Base-by-base conservation (phyloP, 2,329 filamentous ascomycete genomes). In the Dissoconium aciculare region DNA sequence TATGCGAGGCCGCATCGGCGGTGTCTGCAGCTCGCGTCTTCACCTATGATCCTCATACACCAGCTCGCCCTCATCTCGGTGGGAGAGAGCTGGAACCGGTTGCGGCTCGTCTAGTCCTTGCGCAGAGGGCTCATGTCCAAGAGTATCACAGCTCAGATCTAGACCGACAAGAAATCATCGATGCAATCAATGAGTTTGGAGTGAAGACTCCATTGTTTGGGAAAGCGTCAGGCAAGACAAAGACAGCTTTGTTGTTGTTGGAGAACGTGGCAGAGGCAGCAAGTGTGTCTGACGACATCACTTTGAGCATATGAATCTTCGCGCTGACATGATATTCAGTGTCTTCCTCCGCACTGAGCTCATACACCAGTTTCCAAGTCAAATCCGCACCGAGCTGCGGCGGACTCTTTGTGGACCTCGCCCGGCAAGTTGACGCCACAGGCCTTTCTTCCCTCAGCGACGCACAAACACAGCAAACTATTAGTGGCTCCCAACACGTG, bases 81-180 rank as follows among this genome's bases (percentile, higher is more conserved):
- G 51, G 28, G 42, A 48, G 42, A 44, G 54, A 31, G 28, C 47
- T 58, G 36, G 47, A 45, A 4, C 56, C 62, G 11, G 53, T 59
- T 32, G 57, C 58, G 23, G 62, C 64, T 41, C 55, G 64, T 46
- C 47, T 67, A 34, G 57, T 67, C 28, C 45, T 68, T 36, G 64
- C 64, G 29, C 60, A 65, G 47, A 52, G 63, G 43, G 55, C 66
- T 15, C 63, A 63, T 11, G 51, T 67, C 17, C 60, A 63, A 31
- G 54, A 58, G 32, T 67, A 58, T 49, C 63, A 67, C 40, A 46
- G 51, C 14, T 46, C 63, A 28, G 51, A 57, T 34, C 41, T 57
- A 35, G 41, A 51, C 15, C 52, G 53, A 28, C 52, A 59, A 8
- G 52, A 58, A 6, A 51, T 51, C n/a, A 45, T 68, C 30, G 41